These are phyloP conservation scores for Colletotrichum siamense DNA, from an alignment of 2,329 filamentous ascomycete species.

Conservation along the genomic window DNA sequence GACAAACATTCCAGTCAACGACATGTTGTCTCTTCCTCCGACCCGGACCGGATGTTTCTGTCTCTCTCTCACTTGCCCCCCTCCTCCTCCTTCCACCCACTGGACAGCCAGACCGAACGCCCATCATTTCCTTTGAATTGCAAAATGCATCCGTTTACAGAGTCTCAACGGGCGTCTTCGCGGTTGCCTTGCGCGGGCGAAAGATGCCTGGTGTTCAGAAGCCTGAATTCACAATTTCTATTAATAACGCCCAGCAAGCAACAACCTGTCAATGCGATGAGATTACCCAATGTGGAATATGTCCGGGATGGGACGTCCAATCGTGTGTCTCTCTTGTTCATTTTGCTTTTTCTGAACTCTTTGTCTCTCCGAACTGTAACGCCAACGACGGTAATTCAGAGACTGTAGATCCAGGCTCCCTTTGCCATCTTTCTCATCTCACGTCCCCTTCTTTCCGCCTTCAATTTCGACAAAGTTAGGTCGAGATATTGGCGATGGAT, in stretches of 20 bases:
- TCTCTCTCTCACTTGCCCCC: neutral
- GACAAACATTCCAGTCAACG: constrained; percentile 9
- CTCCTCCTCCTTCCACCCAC: neutral
- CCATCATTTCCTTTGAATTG: neutral
- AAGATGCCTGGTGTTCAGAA: neutral
- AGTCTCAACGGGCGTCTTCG: neutral
- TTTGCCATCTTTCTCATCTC: neutral
- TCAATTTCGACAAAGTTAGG: neutral
- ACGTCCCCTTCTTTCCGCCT: neutral
- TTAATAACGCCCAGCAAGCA: constrained; percentile 1
- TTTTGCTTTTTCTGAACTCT: constrained; percentile 10
- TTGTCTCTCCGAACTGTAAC: constrained; percentile 4
- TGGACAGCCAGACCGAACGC: neutral
- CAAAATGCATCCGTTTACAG: neutral
- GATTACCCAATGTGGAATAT: constrained; percentile 11
- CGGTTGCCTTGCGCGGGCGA: neutral
- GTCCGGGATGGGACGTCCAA: constrained; percentile 14
- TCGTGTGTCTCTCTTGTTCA: constrained; percentile 5
- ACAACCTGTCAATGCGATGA: constrained; percentile 11
- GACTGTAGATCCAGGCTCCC: neutral
- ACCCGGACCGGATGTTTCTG: neutral
- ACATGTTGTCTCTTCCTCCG: constrained; percentile 15
- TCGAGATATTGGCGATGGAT: neutral
- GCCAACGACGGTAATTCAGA: neutral
- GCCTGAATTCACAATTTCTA: neutral